phyloP scores from a whole-genome alignment of 768 basidiomycete species.

The Coprinopsis cinerea region DNA sequence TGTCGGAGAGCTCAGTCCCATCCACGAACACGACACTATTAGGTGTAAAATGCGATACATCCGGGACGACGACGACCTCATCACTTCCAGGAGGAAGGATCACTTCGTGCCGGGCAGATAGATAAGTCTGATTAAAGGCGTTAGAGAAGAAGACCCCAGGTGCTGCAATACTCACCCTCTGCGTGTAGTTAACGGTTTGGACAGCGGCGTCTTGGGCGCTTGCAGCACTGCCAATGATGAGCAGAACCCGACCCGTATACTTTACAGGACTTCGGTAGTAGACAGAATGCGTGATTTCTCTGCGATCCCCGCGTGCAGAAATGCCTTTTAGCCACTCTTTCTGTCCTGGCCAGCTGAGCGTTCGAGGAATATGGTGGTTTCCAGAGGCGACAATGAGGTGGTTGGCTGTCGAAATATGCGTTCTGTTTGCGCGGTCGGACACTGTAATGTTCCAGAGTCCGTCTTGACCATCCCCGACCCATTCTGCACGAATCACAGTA shows the following conservation, averaged over 20 bases:
- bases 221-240: conserved; percentile 42
- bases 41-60: conserved; percentile 43
- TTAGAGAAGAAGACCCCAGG: background rate
- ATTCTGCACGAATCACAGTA: conserved; percentile 34
- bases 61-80: conserved; percentile 31
- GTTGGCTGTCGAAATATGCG: conserved; percentile 24
- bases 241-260: conserved; percentile 36
- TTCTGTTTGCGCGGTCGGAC: conserved; percentile 12
- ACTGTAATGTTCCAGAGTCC: conserved; percentile 44
- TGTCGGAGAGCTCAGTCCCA: conserved; percentile 30
- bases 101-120: conserved; percentile 27
- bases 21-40: conserved; percentile 42
- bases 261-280: conserved; percentile 44
- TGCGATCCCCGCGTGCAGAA: conserved; percentile 14
- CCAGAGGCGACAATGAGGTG: conserved; percentile 55
- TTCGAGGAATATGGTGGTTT: conserved; percentile 46
- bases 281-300: conserved; percentile 46
- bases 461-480: conserved; percentile 31
- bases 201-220: conserved; percentile 42
- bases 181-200: conserved; percentile 34
- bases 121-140: conserved; percentile 16
- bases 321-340: conserved; percentile 39
- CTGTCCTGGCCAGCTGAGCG: conserved; percentile 40
- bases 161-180: conserved; percentile 29
- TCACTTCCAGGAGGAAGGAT: conserved; percentile 16